Conservation (phyloP, 164 flowering plant species). For the Cinnamomum micranthum region DNA sequence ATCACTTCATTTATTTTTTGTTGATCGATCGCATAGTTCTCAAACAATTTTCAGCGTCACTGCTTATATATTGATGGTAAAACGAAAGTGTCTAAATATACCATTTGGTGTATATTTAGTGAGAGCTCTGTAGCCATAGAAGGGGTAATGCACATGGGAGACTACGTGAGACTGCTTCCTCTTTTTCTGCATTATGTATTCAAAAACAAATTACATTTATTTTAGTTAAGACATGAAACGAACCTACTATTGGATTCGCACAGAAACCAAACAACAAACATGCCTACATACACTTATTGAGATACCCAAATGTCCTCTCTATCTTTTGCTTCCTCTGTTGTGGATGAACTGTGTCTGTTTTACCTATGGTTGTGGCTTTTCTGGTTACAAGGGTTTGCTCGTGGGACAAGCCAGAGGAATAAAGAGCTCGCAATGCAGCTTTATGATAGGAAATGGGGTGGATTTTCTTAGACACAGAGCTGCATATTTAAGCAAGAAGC, state of each 20-base stretch:
- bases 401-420: conserved; percentile 37
- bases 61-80: neutral
- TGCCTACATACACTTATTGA: neutral
- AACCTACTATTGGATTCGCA: neutral
- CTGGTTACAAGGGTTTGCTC: conserved; percentile 35
- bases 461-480: conserved; percentile 49
- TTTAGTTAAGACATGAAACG: too few relatives aligned
- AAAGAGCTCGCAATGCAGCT: conserved; percentile 66
- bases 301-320: neutral
- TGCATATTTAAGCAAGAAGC: conserved; percentile 33
- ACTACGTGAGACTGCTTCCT: too few relatives aligned
- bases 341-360: conserved; percentile 2
- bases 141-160: too few relatives aligned
- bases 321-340: neutral
- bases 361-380: neutral
- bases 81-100: neutral
- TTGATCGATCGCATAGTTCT: too few relatives aligned
- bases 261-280: neutral
- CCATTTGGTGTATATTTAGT: neutral
- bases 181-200: too few relatives aligned
- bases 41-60: too few relatives aligned
- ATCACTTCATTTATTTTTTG: too few relatives aligned
- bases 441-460: conserved; percentile 50
- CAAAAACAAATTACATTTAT: too few relatives aligned
- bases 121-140: too few relatives aligned